Percentiles rank a stretch among this genome's conserved stretches.
Conservation (phyloP, 192 early-diverging fungal genomes). For the Umbelopsis vinacea region DNA sequence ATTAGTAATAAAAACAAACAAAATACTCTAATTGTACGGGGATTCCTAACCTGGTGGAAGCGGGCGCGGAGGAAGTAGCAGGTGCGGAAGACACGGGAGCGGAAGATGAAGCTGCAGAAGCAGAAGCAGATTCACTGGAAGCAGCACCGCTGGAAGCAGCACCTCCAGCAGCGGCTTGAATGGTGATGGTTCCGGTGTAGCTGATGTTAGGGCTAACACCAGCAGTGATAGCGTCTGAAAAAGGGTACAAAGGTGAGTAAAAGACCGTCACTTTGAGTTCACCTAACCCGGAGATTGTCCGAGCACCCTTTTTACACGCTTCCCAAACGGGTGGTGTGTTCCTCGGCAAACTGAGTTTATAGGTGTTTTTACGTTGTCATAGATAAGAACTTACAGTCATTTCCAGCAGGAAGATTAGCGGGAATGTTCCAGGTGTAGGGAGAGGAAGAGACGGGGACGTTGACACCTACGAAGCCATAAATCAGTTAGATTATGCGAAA, state of each 20-base stretch:
- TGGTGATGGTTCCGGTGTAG: constrained; percentile 31
- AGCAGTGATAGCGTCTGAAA: constrained; percentile 32
- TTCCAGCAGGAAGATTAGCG: constrained; percentile 15
- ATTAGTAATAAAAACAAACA: neutral
- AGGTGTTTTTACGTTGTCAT: neutral
- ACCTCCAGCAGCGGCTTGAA: constrained; percentile 16
- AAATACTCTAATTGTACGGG: neutral
- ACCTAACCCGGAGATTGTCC: no score
- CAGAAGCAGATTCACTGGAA: neutral
- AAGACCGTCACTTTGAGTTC: neutral
- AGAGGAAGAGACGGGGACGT: constrained; percentile 16
- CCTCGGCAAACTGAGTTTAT: neutral
- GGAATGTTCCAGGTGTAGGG: constrained; percentile 36
- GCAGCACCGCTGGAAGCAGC: neutral
- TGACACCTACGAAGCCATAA: neutral
- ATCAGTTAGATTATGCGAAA: no score
- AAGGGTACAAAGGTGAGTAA: neutral
- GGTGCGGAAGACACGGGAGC: neutral
- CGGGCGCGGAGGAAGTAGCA: neutral
- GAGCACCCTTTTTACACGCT: no score
- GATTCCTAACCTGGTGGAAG: neutral
- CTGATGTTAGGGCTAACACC: constrained; percentile 29
- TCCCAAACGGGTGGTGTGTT: no score
- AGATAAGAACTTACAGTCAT: constrained; percentile 30
- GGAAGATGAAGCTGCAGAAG: neutral